These are phyloP conservation scores for Cenchrus purpureus DNA, from an alignment of 176 grass and related monocot genomes.

Conservation along the genomic window DNA sequence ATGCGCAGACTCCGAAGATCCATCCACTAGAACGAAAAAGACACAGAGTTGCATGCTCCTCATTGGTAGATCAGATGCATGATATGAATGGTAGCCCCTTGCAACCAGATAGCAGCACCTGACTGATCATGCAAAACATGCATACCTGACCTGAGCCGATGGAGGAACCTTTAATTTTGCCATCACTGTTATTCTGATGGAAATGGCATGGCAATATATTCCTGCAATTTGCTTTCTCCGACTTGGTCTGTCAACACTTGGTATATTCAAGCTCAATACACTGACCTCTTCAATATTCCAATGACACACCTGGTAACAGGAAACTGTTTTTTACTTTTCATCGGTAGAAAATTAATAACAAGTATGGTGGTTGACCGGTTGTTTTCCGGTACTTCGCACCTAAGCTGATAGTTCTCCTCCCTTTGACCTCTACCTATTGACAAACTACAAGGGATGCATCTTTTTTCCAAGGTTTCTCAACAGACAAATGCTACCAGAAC, in stretches of 20 bases:
- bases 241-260: neutral
- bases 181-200: neutral
- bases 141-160: neutral
- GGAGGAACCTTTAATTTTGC: neutral
- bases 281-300: neutral
- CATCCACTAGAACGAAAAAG: neutral
- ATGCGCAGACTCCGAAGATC: neutral
- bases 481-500: neutral
- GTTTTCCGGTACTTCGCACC: slow-evolving; percentile 23
- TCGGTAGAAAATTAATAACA: neutral
- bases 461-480: neutral
- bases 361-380: neutral
- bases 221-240: neutral
- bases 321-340: neutral
- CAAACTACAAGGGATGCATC: slow-evolving; percentile 16
- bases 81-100: neutral
- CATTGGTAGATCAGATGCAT: neutral
- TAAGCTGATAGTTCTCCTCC: neutral
- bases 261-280: neutral
- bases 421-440: neutral
- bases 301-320: slow-evolving; percentile 5
- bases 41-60: neutral
- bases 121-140: neutral
- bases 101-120: neutral
- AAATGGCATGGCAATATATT: neutral